Conservation (phyloP, 2,329 filamentous ascomycete species). For the Pseudocercospora fuligena region DNA sequence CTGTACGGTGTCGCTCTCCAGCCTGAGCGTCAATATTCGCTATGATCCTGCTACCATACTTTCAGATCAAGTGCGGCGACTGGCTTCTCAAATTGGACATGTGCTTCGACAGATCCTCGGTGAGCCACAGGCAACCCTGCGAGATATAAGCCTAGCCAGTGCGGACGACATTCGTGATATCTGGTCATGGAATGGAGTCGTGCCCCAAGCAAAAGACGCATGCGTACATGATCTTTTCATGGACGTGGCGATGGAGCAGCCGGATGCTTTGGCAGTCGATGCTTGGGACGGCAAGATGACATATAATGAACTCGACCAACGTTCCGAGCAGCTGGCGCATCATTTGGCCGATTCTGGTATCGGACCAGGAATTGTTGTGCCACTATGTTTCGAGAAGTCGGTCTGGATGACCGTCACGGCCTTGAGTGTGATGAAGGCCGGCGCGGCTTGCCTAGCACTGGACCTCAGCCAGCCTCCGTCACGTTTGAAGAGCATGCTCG, state of each 20-base stretch:
- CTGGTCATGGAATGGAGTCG: constrained; percentile 11
- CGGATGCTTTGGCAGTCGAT: constrained; percentile 9
- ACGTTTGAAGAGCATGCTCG: background rate
- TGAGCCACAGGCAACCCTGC: constrained; percentile 15
- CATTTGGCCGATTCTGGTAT: background rate
- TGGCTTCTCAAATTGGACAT: constrained; percentile 14
- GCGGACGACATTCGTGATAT: constrained; percentile 17
- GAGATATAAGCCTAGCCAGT: constrained; percentile 15
- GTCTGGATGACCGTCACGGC: constrained; percentile 33
- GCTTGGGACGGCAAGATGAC: constrained; percentile 23
- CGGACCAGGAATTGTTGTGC: constrained; percentile 24
- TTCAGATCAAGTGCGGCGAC: constrained; percentile 8
- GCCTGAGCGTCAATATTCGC: constrained; percentile 1
- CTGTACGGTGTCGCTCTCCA: constrained; percentile 15
- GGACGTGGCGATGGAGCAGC: background rate
- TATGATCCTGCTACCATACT: background rate
- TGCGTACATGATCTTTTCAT: constrained; percentile 11
- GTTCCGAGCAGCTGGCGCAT: constrained; percentile 10
- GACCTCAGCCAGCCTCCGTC: constrained; percentile 5
- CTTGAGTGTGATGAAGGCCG: constrained; percentile 38
- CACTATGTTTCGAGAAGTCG: constrained; percentile 38
- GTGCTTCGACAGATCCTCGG: constrained; percentile 20
- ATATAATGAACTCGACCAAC: constrained; percentile 16
- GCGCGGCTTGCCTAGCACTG: constrained; percentile 29
- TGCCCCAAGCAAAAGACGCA: background rate